Conservation (phyloP, 108 stramenopile genomes). For the Nitzschia inconspicua region DNA sequence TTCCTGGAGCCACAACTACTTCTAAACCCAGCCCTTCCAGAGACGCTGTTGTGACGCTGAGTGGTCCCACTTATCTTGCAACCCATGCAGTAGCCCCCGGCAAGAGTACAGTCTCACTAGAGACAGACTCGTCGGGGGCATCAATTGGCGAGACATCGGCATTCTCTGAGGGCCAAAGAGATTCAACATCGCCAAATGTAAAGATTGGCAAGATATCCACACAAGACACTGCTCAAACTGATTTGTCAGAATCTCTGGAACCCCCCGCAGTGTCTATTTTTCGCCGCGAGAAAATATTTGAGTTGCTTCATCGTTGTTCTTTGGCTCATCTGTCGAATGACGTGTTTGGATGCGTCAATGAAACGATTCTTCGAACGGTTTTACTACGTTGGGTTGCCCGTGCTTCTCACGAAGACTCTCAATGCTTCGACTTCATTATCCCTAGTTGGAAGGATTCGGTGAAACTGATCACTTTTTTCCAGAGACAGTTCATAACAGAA, state of each 20-base stretch:
- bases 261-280: conserved; percentile 54
- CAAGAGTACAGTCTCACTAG: too few species aligned
- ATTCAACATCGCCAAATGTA: conserved; percentile 8
- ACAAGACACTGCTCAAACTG: neutral
- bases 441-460: conserved; percentile 79
- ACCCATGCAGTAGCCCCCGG: too few species aligned
- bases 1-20: neutral
- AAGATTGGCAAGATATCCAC: neutral
- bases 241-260: conserved; percentile 11
- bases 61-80: too few species aligned
- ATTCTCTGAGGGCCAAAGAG: too few species aligned
- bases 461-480: conserved; percentile 61
- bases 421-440: conserved; percentile 75
- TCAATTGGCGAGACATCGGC: too few species aligned
- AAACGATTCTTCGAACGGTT: conserved; percentile 49
- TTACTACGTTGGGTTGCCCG: conserved; percentile 83
- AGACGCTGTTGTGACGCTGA: too few species aligned
- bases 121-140: too few species aligned
- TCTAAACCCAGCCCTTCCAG: neutral
- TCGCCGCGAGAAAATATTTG: conserved; percentile 70
- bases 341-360: conserved; percentile 49
- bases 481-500: conserved; percentile 84
- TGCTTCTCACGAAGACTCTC: conserved; percentile 63
- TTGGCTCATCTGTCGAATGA: conserved; percentile 39
- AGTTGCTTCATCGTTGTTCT: conserved; percentile 59